Percentiles rank a stretch among this genome's conserved stretches.
These are phyloP conservation scores for Mortierella sp. DNA, from an alignment of 371 early-diverging fungal species.

Conservation along the genomic window DNA sequence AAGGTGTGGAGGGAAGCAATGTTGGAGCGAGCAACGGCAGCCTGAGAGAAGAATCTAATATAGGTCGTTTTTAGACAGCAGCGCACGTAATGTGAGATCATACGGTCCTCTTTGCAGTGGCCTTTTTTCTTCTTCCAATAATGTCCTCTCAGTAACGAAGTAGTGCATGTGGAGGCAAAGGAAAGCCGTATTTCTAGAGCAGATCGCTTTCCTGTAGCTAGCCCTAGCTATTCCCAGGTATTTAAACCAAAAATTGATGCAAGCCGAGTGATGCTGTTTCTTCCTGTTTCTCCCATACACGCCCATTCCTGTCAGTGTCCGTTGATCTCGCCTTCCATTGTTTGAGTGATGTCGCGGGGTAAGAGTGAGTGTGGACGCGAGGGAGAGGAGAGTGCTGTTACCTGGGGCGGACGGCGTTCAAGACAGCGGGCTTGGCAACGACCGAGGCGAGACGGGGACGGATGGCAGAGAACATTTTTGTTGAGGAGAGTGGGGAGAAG, in stretches of 20 bases:
- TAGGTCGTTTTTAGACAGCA: background rate
- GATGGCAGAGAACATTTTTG: conserved; percentile 53
- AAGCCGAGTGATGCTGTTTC: background rate
- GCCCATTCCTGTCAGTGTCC: background rate
- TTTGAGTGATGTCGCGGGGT: background rate
- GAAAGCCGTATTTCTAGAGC: background rate
- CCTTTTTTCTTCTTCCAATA: too few species aligned
- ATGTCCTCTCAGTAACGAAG: background rate
- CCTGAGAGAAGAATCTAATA: conserved; percentile 63
- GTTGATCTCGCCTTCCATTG: background rate
- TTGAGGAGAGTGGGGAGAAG: conserved; percentile 12
- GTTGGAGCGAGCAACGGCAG: conserved; percentile 59
- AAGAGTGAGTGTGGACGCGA: background rate
- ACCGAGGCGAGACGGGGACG: conserved; percentile 53
- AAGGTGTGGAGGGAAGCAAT: conserved; percentile 78
- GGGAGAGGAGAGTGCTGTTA: conserved; percentile 13
- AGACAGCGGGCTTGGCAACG: conserved; percentile 46
- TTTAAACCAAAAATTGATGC: background rate
- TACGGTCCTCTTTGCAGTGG: background rate
- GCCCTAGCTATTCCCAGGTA: background rate
- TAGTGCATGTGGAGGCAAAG: background rate
- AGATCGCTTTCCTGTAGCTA: background rate
- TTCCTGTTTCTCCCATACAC: background rate
- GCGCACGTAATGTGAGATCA: background rate
- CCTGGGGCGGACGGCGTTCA: conserved; percentile 55